Base-by-base conservation (phyloP, 23 red algal species). In the Agarophyton chilense region DNA sequence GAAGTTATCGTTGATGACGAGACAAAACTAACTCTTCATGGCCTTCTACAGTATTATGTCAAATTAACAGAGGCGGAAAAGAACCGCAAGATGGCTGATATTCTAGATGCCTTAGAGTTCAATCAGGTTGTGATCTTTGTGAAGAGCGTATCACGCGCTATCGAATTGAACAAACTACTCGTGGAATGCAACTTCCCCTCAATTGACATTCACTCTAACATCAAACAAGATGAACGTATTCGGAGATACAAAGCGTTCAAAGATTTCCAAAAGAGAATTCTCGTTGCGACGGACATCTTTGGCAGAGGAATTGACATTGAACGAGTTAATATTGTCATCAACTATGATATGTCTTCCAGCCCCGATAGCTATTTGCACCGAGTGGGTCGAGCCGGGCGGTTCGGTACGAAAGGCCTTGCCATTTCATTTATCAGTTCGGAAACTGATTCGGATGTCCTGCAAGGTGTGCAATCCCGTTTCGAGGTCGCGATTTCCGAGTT, bases 51-150 rank as follows among this genome's bases (percentile, higher is more conserved):
- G 82, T 95, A 98, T 74, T 98, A 86, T 61, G 57, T 93, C 81
- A 93, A 93, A 36, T 53, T 98, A 22, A 83, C 95, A 49, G 96
- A 98, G 50, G 54, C 82, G 4, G 92, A 98, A 39, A 98, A 98
- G 82, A 98, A 98, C 74, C 78, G 92, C 25, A 98, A 98, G 74
- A 78, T 98, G 74, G 92, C 87, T 21, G 93, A 98, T 60, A 82
- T 95, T 25, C 38, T 98, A 41, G 96, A 98, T 75, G 85, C 92
- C 32, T 85, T 98, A 55, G 96, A 98, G 46, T 98, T 98, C 36
- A 98, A 98, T 82, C 96, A 98, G 64, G 92, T 98, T 12, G 96
- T 98, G 19, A 98, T 98, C 24, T 98, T 98, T 65, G 96, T 98
- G 68, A 94, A 94, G 82, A 92, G 83, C 53, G 96, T 95, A 31